These are phyloP conservation scores for Penicillium lagena DNA, from an alignment of 495 filamentous ascomycete species.

Conservation along the genomic window DNA sequence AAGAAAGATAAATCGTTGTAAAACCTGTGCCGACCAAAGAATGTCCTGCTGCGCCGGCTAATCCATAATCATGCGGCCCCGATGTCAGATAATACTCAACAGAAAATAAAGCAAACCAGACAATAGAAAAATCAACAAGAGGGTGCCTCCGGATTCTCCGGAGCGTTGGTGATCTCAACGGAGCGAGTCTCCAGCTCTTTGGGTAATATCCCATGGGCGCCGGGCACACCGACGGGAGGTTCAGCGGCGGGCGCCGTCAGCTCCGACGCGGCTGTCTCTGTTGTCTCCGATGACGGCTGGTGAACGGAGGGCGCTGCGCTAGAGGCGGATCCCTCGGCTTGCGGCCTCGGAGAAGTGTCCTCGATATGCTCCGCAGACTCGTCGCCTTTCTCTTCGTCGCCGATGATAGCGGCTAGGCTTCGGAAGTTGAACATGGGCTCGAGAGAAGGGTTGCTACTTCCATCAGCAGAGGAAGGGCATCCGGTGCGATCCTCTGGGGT, in stretches of 20 bases:
- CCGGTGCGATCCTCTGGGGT: conserved; percentile 43
- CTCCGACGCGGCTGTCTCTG: background rate
- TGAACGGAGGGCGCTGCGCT: conserved; percentile 12
- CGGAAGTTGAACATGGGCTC: conserved; percentile 91
- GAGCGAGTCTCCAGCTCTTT: conserved; percentile 37
- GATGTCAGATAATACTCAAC: conserved; percentile 1
- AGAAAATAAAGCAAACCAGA: background rate
- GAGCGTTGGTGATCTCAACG: conserved; percentile 25
- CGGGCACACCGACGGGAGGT: conserved; percentile 6
- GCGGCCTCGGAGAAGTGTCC: conserved; percentile 11
- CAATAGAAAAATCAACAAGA: conserved; percentile 10
- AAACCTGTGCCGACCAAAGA: background rate
- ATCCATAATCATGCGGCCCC: conserved; percentile 13
- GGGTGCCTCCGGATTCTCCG: conserved; percentile 20
- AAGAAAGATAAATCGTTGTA: background rate
- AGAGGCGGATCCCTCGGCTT: conserved; percentile 20
- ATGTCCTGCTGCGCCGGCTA: conserved; percentile 15
- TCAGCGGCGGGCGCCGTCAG: conserved; percentile 3
- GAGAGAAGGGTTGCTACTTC: conserved; percentile 46
- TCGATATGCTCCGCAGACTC: conserved; percentile 42
- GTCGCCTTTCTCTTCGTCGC: conserved; percentile 50
- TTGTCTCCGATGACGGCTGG: conserved; percentile 5
- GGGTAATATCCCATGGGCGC: conserved; percentile 11
- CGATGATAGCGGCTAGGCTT: conserved; percentile 81
- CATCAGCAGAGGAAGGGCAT: conserved; percentile 21